These are phyloP conservation scores for Ampelocalamus luodianensis DNA, from an alignment of 176 grass and related monocot species.

Conservation along the genomic window DNA sequence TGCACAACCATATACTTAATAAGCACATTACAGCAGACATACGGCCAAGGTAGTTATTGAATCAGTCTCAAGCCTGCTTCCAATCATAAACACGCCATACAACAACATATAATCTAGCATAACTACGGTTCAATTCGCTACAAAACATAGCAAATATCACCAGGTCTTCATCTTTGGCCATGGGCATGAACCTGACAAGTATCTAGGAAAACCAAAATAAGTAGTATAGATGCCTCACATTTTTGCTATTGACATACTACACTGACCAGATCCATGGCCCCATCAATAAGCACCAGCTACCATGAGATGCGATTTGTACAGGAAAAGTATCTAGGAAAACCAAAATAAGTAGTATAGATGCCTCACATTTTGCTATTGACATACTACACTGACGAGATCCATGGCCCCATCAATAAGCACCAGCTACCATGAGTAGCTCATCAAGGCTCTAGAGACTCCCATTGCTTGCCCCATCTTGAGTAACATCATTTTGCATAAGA, in stretches of 20 bases:
- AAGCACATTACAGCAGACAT: constrained; percentile 36
- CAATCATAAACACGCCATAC: constrained; percentile 40
- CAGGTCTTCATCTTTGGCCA: constrained; percentile 39
- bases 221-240: too few relatives aligned
- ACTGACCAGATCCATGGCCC: too few relatives aligned
- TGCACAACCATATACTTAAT: constrained; percentile 31
- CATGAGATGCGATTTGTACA: constrained; percentile 8
- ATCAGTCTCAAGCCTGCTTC: constrained; percentile 38
- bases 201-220: too few relatives aligned
- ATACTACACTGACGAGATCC: not conserved
- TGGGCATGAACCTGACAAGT: constrained; percentile 28
- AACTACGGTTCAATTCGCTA: not conserved
- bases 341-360: not conserved
- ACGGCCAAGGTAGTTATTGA: constrained; percentile 50
- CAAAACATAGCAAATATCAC: constrained; percentile 26
- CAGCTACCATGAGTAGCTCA: constrained; percentile 62
- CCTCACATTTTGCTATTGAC: constrained; percentile 28
- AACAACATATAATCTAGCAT: constrained; percentile 35
- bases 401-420: constrained; percentile 49
- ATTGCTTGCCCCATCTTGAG: constrained; percentile 34
- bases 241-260: too few relatives aligned
- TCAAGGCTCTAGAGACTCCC: constrained; percentile 61
- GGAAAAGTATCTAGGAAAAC: not conserved
- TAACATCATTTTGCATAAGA: constrained; percentile 39
- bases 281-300: too few relatives aligned